These are phyloP conservation scores for Amorphotheca resinae DNA, from an alignment of 495 filamentous ascomycete genomes.

Conservation along the genomic window DNA sequence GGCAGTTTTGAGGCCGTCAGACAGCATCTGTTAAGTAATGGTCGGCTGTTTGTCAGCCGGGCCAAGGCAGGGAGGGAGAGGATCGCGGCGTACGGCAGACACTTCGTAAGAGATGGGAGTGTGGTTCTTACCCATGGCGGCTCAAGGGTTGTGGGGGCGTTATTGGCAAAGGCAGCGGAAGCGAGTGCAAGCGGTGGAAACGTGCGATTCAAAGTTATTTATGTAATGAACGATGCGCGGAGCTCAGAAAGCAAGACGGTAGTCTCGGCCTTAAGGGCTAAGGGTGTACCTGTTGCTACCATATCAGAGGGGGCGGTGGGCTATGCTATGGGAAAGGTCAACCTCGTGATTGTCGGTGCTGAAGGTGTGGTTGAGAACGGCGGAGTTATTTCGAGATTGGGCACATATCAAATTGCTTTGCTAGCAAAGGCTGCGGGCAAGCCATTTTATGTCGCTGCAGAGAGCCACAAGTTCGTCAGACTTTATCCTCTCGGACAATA, in stretches of 20 bases:
- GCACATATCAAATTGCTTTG: slow-evolving; percentile 80
- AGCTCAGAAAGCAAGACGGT: slow-evolving; percentile 42
- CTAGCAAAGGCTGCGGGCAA: slow-evolving; percentile 66
- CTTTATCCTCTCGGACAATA: slow-evolving; percentile 69
- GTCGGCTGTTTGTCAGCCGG: slow-evolving; percentile 68
- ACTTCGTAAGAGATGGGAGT: slow-evolving; percentile 62
- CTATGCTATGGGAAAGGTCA: slow-evolving; percentile 69
- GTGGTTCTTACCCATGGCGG: slow-evolving; percentile 82
- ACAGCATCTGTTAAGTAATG: slow-evolving; percentile 70
- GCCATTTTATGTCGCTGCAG: slow-evolving; percentile 82
- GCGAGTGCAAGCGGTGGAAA: slow-evolving; percentile 37
- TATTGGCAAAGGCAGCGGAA: slow-evolving; percentile 63
- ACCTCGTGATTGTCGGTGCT: slow-evolving; percentile 80
- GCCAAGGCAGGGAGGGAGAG: slow-evolving; percentile 75
- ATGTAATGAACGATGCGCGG: slow-evolving; percentile 43
- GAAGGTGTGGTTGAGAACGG: slow-evolving; percentile 92
- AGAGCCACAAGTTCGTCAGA: slow-evolving; percentile 90
- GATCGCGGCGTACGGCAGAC: slow-evolving; percentile 66
- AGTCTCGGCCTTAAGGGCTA: slow-evolving; percentile 54
- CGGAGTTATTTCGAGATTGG: slow-evolving; percentile 78
- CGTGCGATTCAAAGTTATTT: slow-evolving; percentile 72
- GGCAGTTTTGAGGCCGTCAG: slow-evolving; percentile 73
- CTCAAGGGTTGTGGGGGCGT: slow-evolving; percentile 65
- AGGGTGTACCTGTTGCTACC: slow-evolving; percentile 71
- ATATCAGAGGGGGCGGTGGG: slow-evolving; percentile 73